phyloP scores from a whole-genome alignment of 148 eudicot species.

The Rhododendron kiyosumense region DNA sequence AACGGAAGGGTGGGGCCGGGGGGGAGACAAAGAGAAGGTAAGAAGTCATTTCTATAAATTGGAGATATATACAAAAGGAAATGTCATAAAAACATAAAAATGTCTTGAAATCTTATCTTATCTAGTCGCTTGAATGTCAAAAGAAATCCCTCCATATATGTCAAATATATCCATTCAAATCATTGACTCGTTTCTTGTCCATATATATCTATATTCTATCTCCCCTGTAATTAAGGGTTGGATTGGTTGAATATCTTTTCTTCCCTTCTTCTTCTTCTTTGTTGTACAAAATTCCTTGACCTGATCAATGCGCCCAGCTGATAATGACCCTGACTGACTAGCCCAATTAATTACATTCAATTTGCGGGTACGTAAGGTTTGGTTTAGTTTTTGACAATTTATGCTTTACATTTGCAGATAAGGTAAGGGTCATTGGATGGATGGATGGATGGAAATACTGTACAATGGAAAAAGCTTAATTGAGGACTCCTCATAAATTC shows the following conservation, averaged over 20 bases:
- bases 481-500: neutral
- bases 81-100: too few species aligned
- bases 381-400: neutral
- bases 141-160: neutral
- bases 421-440: neutral
- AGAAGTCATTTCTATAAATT: neutral
- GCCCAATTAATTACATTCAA: neutral
- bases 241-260: neutral
- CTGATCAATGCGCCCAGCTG: neutral
- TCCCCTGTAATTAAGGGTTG: neutral
- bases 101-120: neutral
- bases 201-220: neutral
- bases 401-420: neutral
- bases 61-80: neutral
- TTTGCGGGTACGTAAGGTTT: neutral
- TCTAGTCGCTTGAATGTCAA: neutral
- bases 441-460: too few species aligned
- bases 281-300: neutral
- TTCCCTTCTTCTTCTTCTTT: too few species aligned
- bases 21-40: neutral
- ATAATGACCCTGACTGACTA: neutral
- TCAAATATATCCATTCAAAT: neutral
- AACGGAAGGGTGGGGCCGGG: too few species aligned
- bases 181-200: neutral
- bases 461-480: neutral